A percentile compares a stretch with the other conserved stretches of the same genome.
These are phyloP conservation scores for Lactarius pseudohatsudake DNA, from an alignment of 768 basidiomycete genomes.

Conservation along the genomic window DNA sequence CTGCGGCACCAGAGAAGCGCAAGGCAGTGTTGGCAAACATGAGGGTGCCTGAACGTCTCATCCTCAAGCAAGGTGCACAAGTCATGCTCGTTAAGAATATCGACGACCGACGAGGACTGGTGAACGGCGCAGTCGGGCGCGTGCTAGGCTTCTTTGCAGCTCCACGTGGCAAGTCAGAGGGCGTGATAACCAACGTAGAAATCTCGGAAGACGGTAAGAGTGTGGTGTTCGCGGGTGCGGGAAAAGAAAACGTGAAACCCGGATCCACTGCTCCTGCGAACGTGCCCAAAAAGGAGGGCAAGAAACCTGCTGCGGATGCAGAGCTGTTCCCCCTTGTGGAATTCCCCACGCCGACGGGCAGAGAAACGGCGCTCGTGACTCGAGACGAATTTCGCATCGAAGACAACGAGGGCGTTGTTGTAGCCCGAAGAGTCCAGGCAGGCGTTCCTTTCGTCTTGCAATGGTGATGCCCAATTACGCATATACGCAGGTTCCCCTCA, in stretches of 20 bases:
- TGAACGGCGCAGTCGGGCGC: slow-evolving; percentile 66
- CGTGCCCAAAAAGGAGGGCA: slow-evolving; percentile 34
- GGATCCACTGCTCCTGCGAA: background rate
- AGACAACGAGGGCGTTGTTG: slow-evolving; percentile 49
- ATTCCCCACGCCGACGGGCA: slow-evolving; percentile 44
- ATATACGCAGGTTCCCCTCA: slow-evolving; percentile 58
- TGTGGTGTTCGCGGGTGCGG: slow-evolving; percentile 26
- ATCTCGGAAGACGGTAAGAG: slow-evolving; percentile 37
- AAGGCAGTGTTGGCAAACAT: slow-evolving; percentile 59
- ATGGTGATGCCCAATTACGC: background rate
- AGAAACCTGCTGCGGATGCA: slow-evolving; percentile 36
- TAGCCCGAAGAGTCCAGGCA: slow-evolving; percentile 50
- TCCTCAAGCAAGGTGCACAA: slow-evolving; percentile 61
- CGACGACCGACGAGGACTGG: slow-evolving; percentile 49
- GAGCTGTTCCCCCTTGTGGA: slow-evolving; percentile 49
- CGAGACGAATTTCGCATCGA: slow-evolving; percentile 55
- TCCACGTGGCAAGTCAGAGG: slow-evolving; percentile 36
- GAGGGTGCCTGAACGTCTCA: slow-evolving; percentile 55
- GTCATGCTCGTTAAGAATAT: slow-evolving; percentile 74
- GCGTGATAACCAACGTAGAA: slow-evolving; percentile 39
- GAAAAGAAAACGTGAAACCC: slow-evolving; percentile 39
- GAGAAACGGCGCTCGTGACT: slow-evolving; percentile 49
- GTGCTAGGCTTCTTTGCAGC: slow-evolving; percentile 53
- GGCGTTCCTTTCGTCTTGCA: slow-evolving; percentile 1
- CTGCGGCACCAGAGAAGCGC: slow-evolving; percentile 42